phyloP scores from a whole-genome alignment of 345 rosid species.

The Eucalyptus cloeziana region DNA sequence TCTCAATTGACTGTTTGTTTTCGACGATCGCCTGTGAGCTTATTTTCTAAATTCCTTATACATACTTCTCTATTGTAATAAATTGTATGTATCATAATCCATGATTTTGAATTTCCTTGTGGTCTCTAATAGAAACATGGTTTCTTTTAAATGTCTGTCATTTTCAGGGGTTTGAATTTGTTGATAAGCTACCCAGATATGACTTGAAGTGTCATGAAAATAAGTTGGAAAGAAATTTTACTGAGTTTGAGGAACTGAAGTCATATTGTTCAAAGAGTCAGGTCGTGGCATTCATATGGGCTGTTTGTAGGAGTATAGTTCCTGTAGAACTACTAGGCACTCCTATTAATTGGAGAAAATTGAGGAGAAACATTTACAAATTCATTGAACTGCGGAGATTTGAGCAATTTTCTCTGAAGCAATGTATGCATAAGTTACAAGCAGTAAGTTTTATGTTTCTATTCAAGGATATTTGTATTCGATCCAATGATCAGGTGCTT shows the following conservation, averaged over 20 bases:
- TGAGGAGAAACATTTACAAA: conserved; percentile 54
- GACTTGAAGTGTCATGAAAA: background rate
- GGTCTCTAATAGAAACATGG: background rate
- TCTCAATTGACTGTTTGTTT: background rate
- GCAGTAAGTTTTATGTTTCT: conserved; percentile 36
- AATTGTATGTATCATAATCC: background rate
- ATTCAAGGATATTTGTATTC: conserved; percentile 14
- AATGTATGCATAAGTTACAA: conserved; percentile 54
- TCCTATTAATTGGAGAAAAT: conserved; percentile 49
- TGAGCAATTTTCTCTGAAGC: conserved; percentile 53
- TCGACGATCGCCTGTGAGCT: background rate
- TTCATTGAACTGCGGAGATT: conserved; percentile 52
- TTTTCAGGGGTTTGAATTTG: background rate
- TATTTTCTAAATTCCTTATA: background rate
- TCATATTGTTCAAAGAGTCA: conserved; percentile 46
- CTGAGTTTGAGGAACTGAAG: background rate
- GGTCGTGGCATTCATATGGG: conserved; percentile 80
- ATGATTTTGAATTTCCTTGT: background rate
- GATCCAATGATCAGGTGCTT: conserved; percentile 3
- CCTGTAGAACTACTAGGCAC: conserved; percentile 68
- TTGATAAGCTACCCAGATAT: background rate
- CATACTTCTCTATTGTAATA: background rate
- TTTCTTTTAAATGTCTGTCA: background rate
- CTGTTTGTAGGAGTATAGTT: conserved; percentile 52
- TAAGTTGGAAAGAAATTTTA: background rate